Conservation (phyloP, 1,284 basidiomycete species). For the Pascua guehoae region DNA sequence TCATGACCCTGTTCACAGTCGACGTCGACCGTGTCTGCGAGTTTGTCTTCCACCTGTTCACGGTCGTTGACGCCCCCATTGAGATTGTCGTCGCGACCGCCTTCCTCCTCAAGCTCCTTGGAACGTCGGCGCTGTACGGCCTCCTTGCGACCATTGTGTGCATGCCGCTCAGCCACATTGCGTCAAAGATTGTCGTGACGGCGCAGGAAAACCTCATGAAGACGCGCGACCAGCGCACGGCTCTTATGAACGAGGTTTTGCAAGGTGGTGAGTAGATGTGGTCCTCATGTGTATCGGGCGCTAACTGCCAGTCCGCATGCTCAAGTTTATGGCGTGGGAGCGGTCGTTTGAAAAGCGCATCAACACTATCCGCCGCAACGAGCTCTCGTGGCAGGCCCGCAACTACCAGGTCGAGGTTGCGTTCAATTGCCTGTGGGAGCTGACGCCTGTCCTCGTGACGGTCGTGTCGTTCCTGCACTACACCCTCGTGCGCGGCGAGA, state of each 20-base stretch:
- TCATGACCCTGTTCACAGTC: slow-evolving; percentile 67
- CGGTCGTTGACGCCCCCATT: slow-evolving; percentile 69
- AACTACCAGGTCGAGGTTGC: slow-evolving; percentile 81
- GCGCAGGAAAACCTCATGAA: slow-evolving; percentile 89
- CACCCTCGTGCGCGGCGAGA: slow-evolving; percentile 56
- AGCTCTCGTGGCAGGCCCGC: slow-evolving; percentile 75
- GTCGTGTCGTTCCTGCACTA: slow-evolving; percentile 59
- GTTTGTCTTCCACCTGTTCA: slow-evolving; percentile 65
- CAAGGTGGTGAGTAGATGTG: slow-evolving; percentile 52
- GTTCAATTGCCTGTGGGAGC: slow-evolving; percentile 73
- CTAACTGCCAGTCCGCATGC: slow-evolving; percentile 66
- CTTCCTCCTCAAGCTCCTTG: slow-evolving; percentile 77
- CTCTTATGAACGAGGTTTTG: slow-evolving; percentile 89
- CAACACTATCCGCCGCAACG: slow-evolving; percentile 67
- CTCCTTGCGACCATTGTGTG: slow-evolving; percentile 76
- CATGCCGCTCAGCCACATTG: slow-evolving; percentile 81
- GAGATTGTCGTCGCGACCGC: slow-evolving; percentile 73
- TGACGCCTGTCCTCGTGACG: slow-evolving; percentile 47
- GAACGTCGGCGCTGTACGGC: slow-evolving; percentile 65
- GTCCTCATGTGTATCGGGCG: slow-evolving; percentile 54
- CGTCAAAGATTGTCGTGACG: slow-evolving; percentile 75
- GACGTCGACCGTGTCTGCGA: slow-evolving; percentile 86
- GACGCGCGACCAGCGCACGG: slow-evolving; percentile 80
- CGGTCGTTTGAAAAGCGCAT: slow-evolving; percentile 78
- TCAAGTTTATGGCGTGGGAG: slow-evolving; percentile 97